Evolutionary conservation across 495 filamentous ascomycete species (phyloP).

Genomic region (Aspergillus baeticus): DNA sequence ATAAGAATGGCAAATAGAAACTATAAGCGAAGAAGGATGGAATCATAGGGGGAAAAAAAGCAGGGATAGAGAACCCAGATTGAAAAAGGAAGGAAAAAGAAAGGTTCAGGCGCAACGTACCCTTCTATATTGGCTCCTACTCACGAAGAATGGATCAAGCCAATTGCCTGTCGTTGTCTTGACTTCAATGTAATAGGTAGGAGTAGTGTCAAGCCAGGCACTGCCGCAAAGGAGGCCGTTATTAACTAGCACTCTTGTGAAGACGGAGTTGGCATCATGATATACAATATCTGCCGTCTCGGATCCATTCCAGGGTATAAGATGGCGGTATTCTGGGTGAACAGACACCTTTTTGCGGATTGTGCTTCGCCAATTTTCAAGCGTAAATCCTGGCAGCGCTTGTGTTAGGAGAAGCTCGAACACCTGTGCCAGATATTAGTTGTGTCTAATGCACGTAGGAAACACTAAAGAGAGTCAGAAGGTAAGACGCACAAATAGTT

Average conservation of each 20-base stretch:
- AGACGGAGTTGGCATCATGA: neutral
- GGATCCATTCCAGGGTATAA: neutral
- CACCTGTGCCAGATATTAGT: neutral
- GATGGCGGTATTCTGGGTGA: conserved; percentile 4
- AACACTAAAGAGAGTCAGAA: neutral
- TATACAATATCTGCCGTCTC: conserved; percentile 9
- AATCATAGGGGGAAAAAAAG: too few relatives aligned
- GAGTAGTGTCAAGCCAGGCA: neutral
- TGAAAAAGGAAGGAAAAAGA: neutral
- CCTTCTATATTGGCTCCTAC: conserved; percentile 4
- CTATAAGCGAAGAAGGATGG: too few relatives aligned
- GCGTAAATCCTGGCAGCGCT: neutral
- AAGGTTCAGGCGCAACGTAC: neutral
- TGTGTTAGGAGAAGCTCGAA: conserved; percentile 2
- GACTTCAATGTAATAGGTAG: conserved; percentile 6
- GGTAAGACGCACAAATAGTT: neutral
- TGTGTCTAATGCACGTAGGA: neutral
- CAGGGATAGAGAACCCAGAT: neutral
- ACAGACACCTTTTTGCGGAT: conserved; percentile 1
- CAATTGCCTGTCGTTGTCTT: neutral
- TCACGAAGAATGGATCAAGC: conserved; percentile 1
- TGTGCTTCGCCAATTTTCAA: conserved; percentile 2
- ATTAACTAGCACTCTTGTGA: neutral
- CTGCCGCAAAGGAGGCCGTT: neutral
- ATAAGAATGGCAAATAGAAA: neutral